phyloP scores from a whole-genome alignment of 177 flowering plant genomes.

The Vitis hybrid region DNA sequence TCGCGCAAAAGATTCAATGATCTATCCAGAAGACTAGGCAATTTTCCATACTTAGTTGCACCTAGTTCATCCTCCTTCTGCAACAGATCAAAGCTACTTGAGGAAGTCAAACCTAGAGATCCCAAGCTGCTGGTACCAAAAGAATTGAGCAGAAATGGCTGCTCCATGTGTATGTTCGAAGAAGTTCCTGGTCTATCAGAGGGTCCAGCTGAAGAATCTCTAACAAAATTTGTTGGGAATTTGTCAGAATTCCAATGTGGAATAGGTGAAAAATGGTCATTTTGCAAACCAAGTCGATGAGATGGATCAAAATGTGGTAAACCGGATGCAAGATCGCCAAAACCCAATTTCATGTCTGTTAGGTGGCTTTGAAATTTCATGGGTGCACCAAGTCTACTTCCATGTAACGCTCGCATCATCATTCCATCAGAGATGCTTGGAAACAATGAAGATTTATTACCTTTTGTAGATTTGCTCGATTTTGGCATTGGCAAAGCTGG shows the following conservation, averaged over 20 bases:
- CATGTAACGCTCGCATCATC: conserved; percentile 82
- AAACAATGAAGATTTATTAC: conserved; percentile 45
- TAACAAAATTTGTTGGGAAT: conserved; percentile 32
- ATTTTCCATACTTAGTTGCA: conserved; percentile 37
- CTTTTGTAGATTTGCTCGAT: conserved; percentile 31
- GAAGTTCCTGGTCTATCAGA: conserved; percentile 46
- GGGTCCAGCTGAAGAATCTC: conserved; percentile 44
- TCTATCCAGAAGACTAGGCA: conserved; percentile 52
- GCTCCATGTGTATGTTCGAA: conserved; percentile 39
- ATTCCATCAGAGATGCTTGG: conserved; percentile 78
- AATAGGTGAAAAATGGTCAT: conserved; percentile 35
- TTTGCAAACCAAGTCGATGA: conserved; percentile 31
- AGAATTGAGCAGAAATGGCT: conserved; percentile 47
- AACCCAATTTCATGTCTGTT: conserved; percentile 89
- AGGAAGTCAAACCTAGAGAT: conserved; percentile 36
- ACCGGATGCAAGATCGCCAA: conserved; percentile 42
- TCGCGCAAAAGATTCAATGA: conserved; percentile 39
- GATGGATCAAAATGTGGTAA: conserved; percentile 38
- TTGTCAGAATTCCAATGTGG: conserved; percentile 55
- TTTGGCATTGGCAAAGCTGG: conserved; percentile 32
- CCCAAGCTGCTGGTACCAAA: conserved; percentile 40
- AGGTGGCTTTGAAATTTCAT: conserved; percentile 53
- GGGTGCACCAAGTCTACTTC: conserved; percentile 49
- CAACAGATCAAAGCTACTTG: conserved; percentile 34
- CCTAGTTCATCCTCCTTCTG: conserved; percentile 43